A percentile compares a stretch with the other conserved stretches of the same genome.
These are phyloP conservation scores for Candida neerlandica DNA, from an alignment of 1,139 yeast genomes.

Conservation along the genomic window DNA sequence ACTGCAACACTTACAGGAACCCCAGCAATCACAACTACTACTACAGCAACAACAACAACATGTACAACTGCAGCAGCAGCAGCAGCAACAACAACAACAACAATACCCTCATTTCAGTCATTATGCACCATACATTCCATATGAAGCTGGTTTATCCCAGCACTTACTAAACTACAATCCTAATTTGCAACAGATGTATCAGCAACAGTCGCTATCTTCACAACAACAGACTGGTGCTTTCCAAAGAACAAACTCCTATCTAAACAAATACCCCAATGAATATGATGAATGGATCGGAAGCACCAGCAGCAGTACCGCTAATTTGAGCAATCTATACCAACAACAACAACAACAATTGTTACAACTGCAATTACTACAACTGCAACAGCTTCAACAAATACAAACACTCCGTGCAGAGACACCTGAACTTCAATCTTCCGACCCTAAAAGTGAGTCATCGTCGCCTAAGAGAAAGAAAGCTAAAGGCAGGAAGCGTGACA, in stretches of 20 bases:
- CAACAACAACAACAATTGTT: constrained; percentile 1
- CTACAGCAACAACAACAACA: constrained; percentile 20
- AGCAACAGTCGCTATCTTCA: not conserved
- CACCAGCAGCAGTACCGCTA: constrained; percentile 7
- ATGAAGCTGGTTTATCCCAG: constrained; percentile 11
- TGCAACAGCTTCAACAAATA: constrained; percentile 3
- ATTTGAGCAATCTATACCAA: constrained; percentile 8
- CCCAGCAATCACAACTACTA: constrained; percentile 8
- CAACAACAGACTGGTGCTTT: constrained; percentile 8
- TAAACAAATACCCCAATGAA: constrained; percentile 1
- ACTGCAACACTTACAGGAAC: constrained; percentile 6
- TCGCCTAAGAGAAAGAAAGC: constrained; percentile 19
- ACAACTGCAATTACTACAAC: constrained; percentile 6
- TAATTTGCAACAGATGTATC: constrained; percentile 8
- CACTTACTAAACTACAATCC: constrained; percentile 6
- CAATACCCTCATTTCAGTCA: constrained; percentile 17
- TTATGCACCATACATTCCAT: constrained; percentile 14
- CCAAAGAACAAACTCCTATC: constrained; percentile 3
- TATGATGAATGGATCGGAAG: constrained; percentile 10
- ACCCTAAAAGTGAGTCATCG: constrained; percentile 7
- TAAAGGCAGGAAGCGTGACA: constrained; percentile 16
- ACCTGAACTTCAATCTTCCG: not conserved
- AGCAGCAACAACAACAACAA: constrained; percentile 9
- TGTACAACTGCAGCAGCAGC: not conserved
- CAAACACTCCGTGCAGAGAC: not conserved